Conservation (phyloP, 2,329 filamentous ascomycete genomes). For the Teratosphaeriaceae sp. region DNA sequence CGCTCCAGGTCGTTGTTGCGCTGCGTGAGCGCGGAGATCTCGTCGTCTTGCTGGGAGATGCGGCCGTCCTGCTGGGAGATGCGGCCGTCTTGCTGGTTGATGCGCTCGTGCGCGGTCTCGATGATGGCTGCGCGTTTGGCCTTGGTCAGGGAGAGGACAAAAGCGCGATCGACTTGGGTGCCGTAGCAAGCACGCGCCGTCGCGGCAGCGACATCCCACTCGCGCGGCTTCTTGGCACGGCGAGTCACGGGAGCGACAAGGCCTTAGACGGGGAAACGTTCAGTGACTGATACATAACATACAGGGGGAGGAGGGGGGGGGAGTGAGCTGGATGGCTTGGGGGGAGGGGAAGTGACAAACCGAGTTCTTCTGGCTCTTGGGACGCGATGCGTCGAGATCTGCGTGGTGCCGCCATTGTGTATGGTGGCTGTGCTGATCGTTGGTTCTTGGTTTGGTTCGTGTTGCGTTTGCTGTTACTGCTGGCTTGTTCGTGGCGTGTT, state of each 20-base stretch:
- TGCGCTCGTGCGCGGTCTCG: background rate
- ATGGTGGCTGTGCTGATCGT: background rate
- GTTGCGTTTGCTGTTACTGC: too few relatives aligned
- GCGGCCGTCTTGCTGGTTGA: background rate
- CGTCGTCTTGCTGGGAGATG: background rate
- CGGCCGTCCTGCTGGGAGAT: background rate
- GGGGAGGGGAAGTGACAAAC: background rate
- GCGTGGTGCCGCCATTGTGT: background rate
- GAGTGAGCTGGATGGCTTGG: background rate
- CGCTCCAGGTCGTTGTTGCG: background rate
- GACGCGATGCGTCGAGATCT: background rate
- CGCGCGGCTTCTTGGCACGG: background rate
- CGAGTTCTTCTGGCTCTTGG: constrained; percentile 1
- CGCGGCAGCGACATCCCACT: background rate
- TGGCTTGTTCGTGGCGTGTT: too few relatives aligned
- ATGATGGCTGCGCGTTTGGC: constrained; percentile 6
- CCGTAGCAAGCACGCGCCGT: background rate
- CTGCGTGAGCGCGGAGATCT: background rate
- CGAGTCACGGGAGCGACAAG: background rate
- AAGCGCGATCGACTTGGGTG: constrained; percentile 2
- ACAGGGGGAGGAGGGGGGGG: background rate
- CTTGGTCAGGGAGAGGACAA: background rate
- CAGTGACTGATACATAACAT: background rate
- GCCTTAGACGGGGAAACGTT: constrained; percentile 1
- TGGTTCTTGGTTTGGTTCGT: background rate